Evolutionary conservation across 139 green algal genomes (phyloP).

Genomic region (Asterochloris erici): DNA sequence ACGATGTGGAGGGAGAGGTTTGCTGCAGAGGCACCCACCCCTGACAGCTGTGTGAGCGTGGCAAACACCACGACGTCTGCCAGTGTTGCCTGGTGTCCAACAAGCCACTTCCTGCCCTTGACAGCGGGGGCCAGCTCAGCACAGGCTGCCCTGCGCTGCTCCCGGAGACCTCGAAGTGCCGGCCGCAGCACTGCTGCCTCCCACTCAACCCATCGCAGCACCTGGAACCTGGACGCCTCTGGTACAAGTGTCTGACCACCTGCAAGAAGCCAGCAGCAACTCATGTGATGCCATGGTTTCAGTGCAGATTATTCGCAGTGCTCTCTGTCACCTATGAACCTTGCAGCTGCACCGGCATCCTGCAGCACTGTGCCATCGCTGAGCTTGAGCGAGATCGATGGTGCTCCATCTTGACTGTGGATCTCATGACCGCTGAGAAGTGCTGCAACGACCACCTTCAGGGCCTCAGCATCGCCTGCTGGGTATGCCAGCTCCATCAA

Average conservation of each 20-base stretch:
- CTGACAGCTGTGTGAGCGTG: slow-evolving; percentile 41
- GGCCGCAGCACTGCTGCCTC: slow-evolving; percentile 50
- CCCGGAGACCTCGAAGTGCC: slow-evolving; percentile 25
- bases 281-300: too few species aligned
- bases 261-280: neutral
- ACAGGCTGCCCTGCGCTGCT: slow-evolving; percentile 25
- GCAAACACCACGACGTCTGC: slow-evolving; percentile 51
- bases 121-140: slow-evolving; percentile 29
- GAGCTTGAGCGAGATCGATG: neutral
- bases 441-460: too few species aligned
- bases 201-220: slow-evolving; percentile 61
- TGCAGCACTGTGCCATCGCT: too few species aligned
- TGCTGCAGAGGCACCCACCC: slow-evolving; percentile 36
- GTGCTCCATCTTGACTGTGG: neutral
- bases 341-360: too few species aligned
- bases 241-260: slow-evolving; percentile 1
- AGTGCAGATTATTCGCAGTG: too few species aligned
- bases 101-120: slow-evolving; percentile 20
- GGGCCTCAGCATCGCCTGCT: too few species aligned
- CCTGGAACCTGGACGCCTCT: neutral
- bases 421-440: too few species aligned
- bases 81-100: slow-evolving; percentile 26
- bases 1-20: neutral
- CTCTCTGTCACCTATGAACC: neutral
- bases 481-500: too few species aligned